Conservation (phyloP, 192 early-diverging fungal genomes). For the Backusella psychrophila region DNA sequence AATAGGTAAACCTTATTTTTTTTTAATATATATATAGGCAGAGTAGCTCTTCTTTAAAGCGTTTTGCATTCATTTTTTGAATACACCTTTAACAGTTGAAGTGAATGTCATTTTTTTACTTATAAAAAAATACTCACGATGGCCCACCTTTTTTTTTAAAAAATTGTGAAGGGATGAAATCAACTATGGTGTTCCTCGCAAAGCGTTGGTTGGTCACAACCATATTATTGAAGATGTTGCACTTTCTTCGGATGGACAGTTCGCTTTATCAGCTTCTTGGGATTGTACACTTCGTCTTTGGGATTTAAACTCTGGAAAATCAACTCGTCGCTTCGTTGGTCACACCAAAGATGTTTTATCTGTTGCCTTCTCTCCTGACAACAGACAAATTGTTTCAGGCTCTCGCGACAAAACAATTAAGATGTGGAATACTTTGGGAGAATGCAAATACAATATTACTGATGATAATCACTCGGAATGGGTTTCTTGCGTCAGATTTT, state of each 20-base stretch:
- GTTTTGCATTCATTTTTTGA: background rate
- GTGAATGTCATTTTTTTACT: constrained; percentile 16
- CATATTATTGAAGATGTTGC: constrained; percentile 97
- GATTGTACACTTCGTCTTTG: constrained; percentile 99
- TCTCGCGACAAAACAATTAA: constrained; percentile 98
- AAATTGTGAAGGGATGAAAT: constrained; percentile 66
- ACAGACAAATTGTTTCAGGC: constrained; percentile 97
- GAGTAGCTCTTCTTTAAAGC: background rate
- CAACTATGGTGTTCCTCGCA: constrained; percentile 86
- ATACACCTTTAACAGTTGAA: background rate
- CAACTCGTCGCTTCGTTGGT: constrained; percentile 93
- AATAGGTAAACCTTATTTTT: constrained; percentile 5
- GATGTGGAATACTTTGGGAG: constrained; percentile 99
- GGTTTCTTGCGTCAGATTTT: constrained; percentile 98
- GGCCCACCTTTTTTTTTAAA: background rate
- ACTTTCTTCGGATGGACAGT: constrained; percentile 97
- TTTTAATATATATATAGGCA: background rate
- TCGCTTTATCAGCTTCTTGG: constrained; percentile 96
- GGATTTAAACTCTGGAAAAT: constrained; percentile 92
- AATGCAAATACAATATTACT: constrained; percentile 97
- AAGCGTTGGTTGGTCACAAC: constrained; percentile 94
- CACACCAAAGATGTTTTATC: constrained; percentile 97
- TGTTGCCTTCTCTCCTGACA: constrained; percentile 98
- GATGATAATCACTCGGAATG: constrained; percentile 96
- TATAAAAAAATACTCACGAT: constrained; percentile 14